These are phyloP conservation scores for Boletus patriciae DNA, from an alignment of 768 basidiomycete genomes.

Conservation along the genomic window DNA sequence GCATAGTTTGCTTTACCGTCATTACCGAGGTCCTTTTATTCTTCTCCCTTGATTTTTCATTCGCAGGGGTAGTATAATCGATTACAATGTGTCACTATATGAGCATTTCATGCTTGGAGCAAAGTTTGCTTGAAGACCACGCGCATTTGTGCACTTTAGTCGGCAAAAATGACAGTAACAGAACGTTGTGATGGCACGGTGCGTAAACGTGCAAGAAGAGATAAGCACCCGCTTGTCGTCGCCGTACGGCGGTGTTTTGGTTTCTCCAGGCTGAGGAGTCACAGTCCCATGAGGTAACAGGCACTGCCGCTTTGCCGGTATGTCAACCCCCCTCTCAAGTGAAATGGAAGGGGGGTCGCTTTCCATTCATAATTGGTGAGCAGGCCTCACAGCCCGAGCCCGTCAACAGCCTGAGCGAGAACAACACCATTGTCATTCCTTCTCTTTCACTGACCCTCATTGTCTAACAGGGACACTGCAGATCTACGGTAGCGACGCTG, in stretches of 20 bases:
- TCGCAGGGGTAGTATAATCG: slow-evolving; percentile 18
- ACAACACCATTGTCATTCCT: slow-evolving; percentile 19
- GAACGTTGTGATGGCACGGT: slow-evolving; percentile 13
- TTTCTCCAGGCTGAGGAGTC: no score
- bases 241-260: not conserved
- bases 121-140: not conserved
- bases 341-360: slow-evolving; percentile 26
- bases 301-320: not conserved
- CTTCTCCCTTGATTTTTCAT: slow-evolving; percentile 6
- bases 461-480: slow-evolving; percentile 14
- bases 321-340: slow-evolving; percentile 16
- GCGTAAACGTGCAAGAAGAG: slow-evolving; percentile 14
- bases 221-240: not conserved
- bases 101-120: not conserved
- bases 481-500: slow-evolving; percentile 26
- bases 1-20: slow-evolving; percentile 22
- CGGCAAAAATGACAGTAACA: not conserved
- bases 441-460: slow-evolving; percentile 23
- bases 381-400: slow-evolving; percentile 25
- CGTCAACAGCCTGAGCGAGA: slow-evolving; percentile 21
- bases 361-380: slow-evolving; percentile 26
- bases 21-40: slow-evolving; percentile 14
- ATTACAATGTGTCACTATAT: slow-evolving; percentile 16
- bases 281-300: not conserved
- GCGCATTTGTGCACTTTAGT: not conserved